phyloP scores from a whole-genome alignment of 148 eudicot genomes.

The Tetragonia tetragonoides region DNA sequence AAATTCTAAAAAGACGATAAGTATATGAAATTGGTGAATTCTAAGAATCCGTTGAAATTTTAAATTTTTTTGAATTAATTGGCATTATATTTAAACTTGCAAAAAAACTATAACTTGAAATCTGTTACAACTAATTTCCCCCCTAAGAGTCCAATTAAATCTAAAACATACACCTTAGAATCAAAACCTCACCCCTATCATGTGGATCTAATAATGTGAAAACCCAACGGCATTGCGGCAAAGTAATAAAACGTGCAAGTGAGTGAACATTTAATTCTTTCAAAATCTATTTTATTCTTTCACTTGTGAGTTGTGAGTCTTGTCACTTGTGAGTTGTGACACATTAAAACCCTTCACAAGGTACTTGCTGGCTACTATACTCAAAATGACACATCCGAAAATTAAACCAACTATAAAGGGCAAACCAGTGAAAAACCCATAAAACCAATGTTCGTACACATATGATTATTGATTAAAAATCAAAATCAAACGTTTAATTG shows the following conservation, averaged over 20 bases:
- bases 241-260: constrained; percentile 14
- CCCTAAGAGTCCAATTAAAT: not conserved
- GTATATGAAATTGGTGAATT: too few relatives aligned
- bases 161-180: not conserved
- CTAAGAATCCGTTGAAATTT: too few relatives aligned
- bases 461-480: not conserved
- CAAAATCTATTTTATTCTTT: constrained; percentile 2
- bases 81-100: too few relatives aligned
- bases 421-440: not conserved
- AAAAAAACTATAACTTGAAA: too few relatives aligned
- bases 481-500: constrained; percentile 7
- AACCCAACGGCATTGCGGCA: constrained; percentile 11
- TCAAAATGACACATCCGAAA: constrained; percentile 1
- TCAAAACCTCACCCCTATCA: constrained; percentile 21
- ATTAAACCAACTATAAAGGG: constrained; percentile 5
- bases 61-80: too few relatives aligned
- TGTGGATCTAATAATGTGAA: constrained; percentile 32
- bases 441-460: not conserved
- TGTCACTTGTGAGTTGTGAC: too few relatives aligned
- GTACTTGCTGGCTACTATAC: constrained; percentile 9
- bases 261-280: constrained; percentile 26
- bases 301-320: too few relatives aligned
- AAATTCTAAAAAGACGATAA: too few relatives aligned
- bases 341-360: constrained; percentile 32
- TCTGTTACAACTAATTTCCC: not conserved